These are phyloP conservation scores for Apiospora sp. DNA, from an alignment of 2,329 filamentous ascomycete genomes.

Conservation along the genomic window DNA sequence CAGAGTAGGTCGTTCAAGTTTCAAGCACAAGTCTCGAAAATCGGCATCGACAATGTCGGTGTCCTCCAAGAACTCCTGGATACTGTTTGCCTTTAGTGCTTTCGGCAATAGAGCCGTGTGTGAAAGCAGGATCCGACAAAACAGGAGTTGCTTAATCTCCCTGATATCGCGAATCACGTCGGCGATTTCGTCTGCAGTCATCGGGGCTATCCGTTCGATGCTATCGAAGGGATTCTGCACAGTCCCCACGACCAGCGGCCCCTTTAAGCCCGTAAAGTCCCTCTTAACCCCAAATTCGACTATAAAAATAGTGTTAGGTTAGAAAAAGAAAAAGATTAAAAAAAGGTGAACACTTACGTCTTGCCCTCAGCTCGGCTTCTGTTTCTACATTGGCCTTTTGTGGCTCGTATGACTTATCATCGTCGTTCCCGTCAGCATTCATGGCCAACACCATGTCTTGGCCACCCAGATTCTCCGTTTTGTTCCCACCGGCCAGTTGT, in stretches of 20 bases:
- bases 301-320: background rate
- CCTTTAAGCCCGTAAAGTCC: conserved; percentile 42
- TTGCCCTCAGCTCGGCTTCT: conserved; percentile 45
- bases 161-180: conserved; percentile 51
- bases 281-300: conserved; percentile 42
- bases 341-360: conserved; percentile 1
- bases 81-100: conserved; percentile 51
- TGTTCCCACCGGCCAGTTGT: background rate
- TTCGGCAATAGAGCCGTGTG: conserved; percentile 54
- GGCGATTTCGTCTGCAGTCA: conserved; percentile 53
- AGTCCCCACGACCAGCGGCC: conserved; percentile 45
- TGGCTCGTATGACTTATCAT: conserved; percentile 35
- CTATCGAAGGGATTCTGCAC: conserved; percentile 41
- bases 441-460: conserved; percentile 34
- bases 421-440: conserved; percentile 26
- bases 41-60: conserved; percentile 50
- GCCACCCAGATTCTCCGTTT: conserved; percentile 26
- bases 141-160: conserved; percentile 57
- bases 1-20: conserved; percentile 55
- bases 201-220: conserved; percentile 44
- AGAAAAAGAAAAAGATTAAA: background rate
- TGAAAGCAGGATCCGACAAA: conserved; percentile 55
- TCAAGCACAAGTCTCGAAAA: conserved; percentile 55
- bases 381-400: conserved; percentile 53
- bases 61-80: conserved; percentile 54